Evolutionary conservation across 2,329 filamentous ascomycete species (phyloP), one percentile per base, ranked within the genome.

Genomic region (Neonectria hederae): DNA sequence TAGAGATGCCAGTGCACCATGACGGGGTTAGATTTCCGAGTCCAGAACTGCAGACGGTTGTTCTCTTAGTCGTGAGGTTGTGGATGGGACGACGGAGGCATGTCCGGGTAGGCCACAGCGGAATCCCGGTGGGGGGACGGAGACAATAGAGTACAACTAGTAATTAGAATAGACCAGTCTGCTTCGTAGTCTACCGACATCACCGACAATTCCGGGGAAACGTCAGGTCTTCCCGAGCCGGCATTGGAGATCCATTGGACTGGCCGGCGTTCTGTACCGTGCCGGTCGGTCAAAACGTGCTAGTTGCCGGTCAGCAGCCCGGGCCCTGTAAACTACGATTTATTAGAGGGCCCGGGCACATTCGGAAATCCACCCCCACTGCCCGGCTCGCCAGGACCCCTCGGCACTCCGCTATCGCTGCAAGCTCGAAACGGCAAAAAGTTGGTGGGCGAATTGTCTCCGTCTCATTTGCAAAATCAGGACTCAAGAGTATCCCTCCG

Each of bases 311-410:
- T n/a, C n/a, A n/a, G n/a, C n/a, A n/a, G n/a, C n/a, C n/a, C n/a
- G n/a, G n/a, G n/a, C n/a, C n/a, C n/a, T n/a, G n/a, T n/a, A n/a
- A n/a, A n/a, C n/a, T n/a, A n/a, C 2, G 14, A 19, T n/a, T n/a
- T 48, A 26, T n/a, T 48, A 26, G 46, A 26, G 14, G 26, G 8
- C 43, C 30, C 35, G 26, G 45, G 42, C 30, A 30, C 43, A 43
- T 26, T 35, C 61, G 45, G 49, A 63, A 63, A 58, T 57, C 54
- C 54, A 53, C 54, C 46, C 60, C 60, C 54, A 57, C 54, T 54
- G 17, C 53, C 51, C 51, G 51, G 40, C 53, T 42, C 51, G 43
- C 28, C 38, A 46, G 28, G 42, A 45, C n/a, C 22, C 45, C 56
- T 52, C 57, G 28, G 26, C 43, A 28, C 26, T 46, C 59, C 59